Evolutionary conservation across 176 grass and related monocot species (phyloP).

Genomic region (Alopecurus myosuroides): DNA sequence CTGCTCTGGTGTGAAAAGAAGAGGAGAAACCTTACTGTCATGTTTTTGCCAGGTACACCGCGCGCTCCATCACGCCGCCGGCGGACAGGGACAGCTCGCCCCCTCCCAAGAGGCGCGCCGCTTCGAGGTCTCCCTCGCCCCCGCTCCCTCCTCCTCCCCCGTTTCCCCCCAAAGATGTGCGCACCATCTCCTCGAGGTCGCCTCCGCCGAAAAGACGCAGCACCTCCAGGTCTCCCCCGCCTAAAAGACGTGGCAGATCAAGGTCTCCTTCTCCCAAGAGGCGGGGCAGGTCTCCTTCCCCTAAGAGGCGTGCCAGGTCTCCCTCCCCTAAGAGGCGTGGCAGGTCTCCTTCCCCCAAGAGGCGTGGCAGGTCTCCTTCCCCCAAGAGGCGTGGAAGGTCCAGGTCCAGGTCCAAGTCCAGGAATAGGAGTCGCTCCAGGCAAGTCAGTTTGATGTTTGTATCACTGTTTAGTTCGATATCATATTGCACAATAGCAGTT

Average conservation of each 20-base stretch:
- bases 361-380: constrained; percentile 43
- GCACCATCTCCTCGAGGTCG: neutral
- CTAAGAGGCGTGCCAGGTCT: constrained; percentile 42
- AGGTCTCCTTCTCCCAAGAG: constrained; percentile 48
- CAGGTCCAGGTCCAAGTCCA: constrained; percentile 59
- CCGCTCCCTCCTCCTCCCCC: neutral
- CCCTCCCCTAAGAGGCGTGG: constrained; percentile 45
- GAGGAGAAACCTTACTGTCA: neutral
- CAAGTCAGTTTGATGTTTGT: constrained; percentile 26
- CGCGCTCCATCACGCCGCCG: constrained; percentile 87
- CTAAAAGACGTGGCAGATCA: constrained; percentile 32
- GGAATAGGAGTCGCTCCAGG: constrained; percentile 87
- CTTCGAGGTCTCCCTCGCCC: neutral
- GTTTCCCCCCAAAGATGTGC: neutral
- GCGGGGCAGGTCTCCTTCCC: constrained; percentile 33
- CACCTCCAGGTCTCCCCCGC: neutral
- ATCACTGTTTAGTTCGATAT: neutral
- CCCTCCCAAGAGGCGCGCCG: constrained; percentile 18
- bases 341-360: constrained; percentile 43
- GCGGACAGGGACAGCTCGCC: constrained; percentile 46
- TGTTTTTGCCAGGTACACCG: constrained; percentile 64
- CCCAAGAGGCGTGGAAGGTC: constrained; percentile 46
- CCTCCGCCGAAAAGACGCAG: neutral
- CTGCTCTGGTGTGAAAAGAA: neutral
- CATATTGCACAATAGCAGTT: neutral